Conservation (phyloP, 2,329 filamentous ascomycete genomes). For the Septoria petroselini region DNA sequence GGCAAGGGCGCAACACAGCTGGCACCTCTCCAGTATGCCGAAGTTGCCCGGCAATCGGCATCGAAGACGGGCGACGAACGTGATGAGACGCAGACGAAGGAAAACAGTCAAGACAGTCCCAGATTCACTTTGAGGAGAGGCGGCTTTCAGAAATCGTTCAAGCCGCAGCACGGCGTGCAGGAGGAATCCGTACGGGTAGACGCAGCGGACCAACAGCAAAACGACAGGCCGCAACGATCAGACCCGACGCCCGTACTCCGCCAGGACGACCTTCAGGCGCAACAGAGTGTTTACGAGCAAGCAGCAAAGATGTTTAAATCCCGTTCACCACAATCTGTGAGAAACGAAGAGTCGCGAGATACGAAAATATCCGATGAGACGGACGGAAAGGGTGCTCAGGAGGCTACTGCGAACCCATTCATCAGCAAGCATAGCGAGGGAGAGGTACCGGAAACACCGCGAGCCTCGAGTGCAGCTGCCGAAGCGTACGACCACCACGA, state of each 20-base stretch:
- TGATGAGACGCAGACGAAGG: background rate
- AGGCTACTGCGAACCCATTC: background rate
- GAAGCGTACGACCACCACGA: background rate
- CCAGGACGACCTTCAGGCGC: slow-evolving; percentile 1
- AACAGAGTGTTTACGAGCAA: slow-evolving; percentile 5
- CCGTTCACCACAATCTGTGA: background rate
- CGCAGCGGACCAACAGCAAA: too few relatives aligned
- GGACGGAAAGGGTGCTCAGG: background rate
- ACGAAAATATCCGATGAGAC: background rate
- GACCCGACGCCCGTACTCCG: background rate
- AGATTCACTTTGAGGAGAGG: background rate
- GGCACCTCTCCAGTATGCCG: slow-evolving; percentile 13
- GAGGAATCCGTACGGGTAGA: background rate
- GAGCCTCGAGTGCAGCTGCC: background rate
- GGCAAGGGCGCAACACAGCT: slow-evolving; percentile 12
- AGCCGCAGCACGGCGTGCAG: background rate
- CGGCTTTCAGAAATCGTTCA: slow-evolving; percentile 1
- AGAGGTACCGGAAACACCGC: background rate
- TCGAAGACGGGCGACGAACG: background rate
- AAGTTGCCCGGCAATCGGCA: background rate
- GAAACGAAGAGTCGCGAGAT: too few relatives aligned
- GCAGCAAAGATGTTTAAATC: background rate
- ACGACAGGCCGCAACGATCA: background rate
- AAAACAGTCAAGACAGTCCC: background rate
- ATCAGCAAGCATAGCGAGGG: background rate